Evolutionary conservation across 371 early-diverging fungal species (phyloP).

Genomic region (Haplosporangium sp.): DNA sequence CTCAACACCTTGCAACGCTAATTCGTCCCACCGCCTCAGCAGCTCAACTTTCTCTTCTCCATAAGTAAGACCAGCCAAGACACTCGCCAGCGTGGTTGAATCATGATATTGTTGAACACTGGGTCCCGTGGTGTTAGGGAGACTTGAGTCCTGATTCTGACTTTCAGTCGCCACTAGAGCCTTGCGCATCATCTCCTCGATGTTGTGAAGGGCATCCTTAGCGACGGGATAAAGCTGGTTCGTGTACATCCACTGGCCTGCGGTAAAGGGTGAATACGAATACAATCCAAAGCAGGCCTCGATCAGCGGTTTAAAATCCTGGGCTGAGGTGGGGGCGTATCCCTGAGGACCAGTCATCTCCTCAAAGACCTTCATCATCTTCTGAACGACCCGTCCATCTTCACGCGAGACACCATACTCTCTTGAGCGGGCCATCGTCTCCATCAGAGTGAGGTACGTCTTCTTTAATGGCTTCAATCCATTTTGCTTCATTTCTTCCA

Average conservation of each 20-base stretch:
- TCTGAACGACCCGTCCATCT: slow-evolving; percentile 7
- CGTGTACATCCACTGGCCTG: slow-evolving; percentile 45
- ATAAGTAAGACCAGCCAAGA: slow-evolving; percentile 40
- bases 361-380: slow-evolving; percentile 33
- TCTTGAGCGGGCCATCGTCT: slow-evolving; percentile 38
- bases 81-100: slow-evolving; percentile 29
- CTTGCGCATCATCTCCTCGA: slow-evolving; percentile 34
- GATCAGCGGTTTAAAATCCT: slow-evolving; percentile 39
- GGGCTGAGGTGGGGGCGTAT: slow-evolving; percentile 12
- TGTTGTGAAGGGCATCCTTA: slow-evolving; percentile 13
- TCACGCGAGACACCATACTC: slow-evolving; percentile 28
- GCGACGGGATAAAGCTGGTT: slow-evolving; percentile 38
- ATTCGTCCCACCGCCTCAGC: slow-evolving; percentile 36
- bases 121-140: not conserved
- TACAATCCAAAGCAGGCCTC: slow-evolving; percentile 47
- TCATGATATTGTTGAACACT: slow-evolving; percentile 30
- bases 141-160: slow-evolving; percentile 5
- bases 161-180: slow-evolving; percentile 1
- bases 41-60: slow-evolving; percentile 39
- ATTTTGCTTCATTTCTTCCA: slow-evolving; percentile 23
- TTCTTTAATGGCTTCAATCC: slow-evolving; percentile 25
- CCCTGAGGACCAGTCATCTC: slow-evolving; percentile 24
- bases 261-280: slow-evolving; percentile 37
- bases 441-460: slow-evolving; percentile 41
- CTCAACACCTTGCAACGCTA: slow-evolving; percentile 38